Base-by-base conservation (phyloP, 2,329 filamentous ascomycete species). In the Eurotiales sp. region DNA sequence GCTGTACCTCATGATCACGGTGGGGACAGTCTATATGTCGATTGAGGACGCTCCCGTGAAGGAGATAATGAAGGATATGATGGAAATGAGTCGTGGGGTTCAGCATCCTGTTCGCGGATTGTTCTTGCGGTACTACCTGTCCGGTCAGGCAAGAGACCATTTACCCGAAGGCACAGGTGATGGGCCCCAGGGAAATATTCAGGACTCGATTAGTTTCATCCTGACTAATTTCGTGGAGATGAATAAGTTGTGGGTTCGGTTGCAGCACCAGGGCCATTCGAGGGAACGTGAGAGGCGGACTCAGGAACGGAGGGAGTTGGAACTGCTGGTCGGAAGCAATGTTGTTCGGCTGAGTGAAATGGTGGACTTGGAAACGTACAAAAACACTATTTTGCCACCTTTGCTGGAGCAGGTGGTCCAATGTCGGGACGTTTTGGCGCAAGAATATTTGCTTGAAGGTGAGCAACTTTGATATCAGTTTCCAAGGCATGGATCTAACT, bases 31-130 rank as follows among this genome's bases (percentile, higher is more conserved):
- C 44, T 99, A 99, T 77, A 99, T 99, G 93, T 86, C 89, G 22
- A 95, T 99, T 65, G 88, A 93, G 64, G 93, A 97, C 79, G 93
- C 95, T 53, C 93, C 93, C 0, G 93, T 99, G 60, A 99, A 99
- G 75, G 93, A 99, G 77, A 90, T 99, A 56, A 99, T 99, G 93
- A 99, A 99, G 74, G 93, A 99, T 71, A 99, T 99, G 93, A 99
- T 99, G 93, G 93, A 99, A 72, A 99, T 99, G 93, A 97, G 90
- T 72, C 83, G 93, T 57, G 93, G 93, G 51, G 91, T 99, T 19
- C 93, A 99, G 66, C 93, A 99, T 71, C 93, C 93, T 14, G 91
- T 96, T 56, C 88, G 93, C 52, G 93, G 93, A 15, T 78, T 99
- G 50, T 99, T 99, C 69, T 75, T 99, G 63, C 85, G 93, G 66